Evolutionary conservation across 129 eudicot species (phyloP).

Genomic region (Centaurea solstitialis): DNA sequence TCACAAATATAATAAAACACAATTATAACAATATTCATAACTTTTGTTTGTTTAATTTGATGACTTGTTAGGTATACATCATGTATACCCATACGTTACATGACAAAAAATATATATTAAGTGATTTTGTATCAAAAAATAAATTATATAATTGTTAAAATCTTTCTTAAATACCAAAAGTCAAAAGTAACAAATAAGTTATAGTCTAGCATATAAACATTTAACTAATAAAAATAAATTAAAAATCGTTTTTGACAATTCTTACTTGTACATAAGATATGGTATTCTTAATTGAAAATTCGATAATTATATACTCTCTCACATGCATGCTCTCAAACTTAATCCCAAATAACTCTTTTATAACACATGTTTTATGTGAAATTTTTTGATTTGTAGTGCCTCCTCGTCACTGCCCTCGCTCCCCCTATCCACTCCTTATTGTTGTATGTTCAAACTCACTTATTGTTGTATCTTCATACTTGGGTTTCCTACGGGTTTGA

Average conservation of each 20-base stretch:
- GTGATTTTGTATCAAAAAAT: too few relatives aligned
- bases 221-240: too few relatives aligned
- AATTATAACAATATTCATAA: too few relatives aligned
- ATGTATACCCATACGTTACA: neutral
- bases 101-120: too few relatives aligned
- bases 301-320: neutral
- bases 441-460: too few relatives aligned
- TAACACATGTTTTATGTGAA: neutral
- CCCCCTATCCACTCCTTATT: neutral
- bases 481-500: neutral
- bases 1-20: neutral
- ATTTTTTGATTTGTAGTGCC: neutral
- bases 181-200: neutral
- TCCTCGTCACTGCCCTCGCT: neutral
- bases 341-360: neutral
- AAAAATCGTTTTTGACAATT: too few relatives aligned
- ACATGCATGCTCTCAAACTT: neutral
- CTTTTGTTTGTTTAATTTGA: neutral
- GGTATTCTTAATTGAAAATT: neutral
- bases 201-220: neutral
- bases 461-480: neutral
- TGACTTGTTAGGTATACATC: neutral
- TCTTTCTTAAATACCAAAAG: too few relatives aligned
- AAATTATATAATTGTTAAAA: too few relatives aligned
- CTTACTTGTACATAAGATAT: too few relatives aligned